A percentile compares a stretch with the other conserved stretches of the same genome.
phyloP scores from a whole-genome alignment of 257 asterid genomes.

The Penstemon barbatus region DNA sequence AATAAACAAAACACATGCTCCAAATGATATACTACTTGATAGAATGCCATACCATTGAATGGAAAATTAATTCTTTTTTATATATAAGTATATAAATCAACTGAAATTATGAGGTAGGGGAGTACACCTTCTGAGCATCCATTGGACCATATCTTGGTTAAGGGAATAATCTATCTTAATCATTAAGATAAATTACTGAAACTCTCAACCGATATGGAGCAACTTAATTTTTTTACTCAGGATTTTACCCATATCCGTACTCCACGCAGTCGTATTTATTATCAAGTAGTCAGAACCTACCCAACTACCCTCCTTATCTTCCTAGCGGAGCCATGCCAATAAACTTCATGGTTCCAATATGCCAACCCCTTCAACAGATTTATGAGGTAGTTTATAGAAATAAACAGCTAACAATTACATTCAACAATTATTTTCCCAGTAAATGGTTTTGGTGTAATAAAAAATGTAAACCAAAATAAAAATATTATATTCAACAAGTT shows the following conservation, averaged over 20 bases:
- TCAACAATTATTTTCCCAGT: too few species aligned
- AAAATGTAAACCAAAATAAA: too few species aligned
- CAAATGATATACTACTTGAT: neutral
- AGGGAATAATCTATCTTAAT: conserved; percentile 7
- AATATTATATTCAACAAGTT: neutral
- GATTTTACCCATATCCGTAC: conserved; percentile 4
- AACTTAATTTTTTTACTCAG: neutral
- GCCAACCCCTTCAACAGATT: conserved; percentile 13
- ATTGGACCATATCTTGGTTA: conserved; percentile 4
- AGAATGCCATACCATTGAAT: neutral
- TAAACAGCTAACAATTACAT: neutral
- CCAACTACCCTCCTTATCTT: neutral
- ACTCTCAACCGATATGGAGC: conserved; percentile 4
- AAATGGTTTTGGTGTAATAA: too few species aligned
- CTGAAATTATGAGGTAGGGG: neutral
- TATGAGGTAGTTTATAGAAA: neutral
- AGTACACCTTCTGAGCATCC: neutral
- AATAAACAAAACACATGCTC: conserved; percentile 10
- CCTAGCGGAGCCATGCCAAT: neutral
- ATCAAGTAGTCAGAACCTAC: neutral
- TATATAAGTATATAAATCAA: neutral
- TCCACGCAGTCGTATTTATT: conserved; percentile 9
- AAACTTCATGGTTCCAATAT: conserved; percentile 1
- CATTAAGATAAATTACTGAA: conserved; percentile 14
- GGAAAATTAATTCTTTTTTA: neutral